Evolutionary conservation across 768 basidiomycete genomes (phyloP).

Genomic region (Lentinus brumalis): DNA sequence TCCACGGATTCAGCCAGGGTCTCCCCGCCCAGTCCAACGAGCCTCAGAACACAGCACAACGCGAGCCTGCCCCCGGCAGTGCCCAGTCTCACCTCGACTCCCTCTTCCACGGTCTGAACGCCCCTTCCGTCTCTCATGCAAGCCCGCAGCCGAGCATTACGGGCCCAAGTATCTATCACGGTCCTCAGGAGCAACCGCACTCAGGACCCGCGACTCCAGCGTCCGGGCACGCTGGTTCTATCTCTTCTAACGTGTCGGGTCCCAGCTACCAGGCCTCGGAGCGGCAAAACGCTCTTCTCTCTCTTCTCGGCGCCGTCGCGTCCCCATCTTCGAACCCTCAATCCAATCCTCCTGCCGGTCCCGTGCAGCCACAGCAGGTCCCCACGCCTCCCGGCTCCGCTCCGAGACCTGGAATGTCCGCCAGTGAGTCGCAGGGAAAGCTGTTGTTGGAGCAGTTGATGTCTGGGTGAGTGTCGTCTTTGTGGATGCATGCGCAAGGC

Average conservation of each 20-base stretch:
- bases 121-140: conserved; percentile 41
- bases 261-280: conserved; percentile 49
- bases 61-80: conserved; percentile 42
- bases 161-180: conserved; percentile 26
- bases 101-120: conserved; percentile 59
- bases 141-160: conserved; percentile 33
- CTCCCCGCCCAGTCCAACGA: conserved; percentile 27
- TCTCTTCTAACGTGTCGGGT: conserved; percentile 42
- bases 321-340: conserved; percentile 36
- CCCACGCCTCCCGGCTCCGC: conserved; percentile 69
- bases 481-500: conserved; percentile 11
- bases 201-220: conserved; percentile 47
- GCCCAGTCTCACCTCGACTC: conserved; percentile 67
- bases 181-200: conserved; percentile 33
- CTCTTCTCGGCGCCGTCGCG: conserved; percentile 59
- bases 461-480: conserved; percentile 61
- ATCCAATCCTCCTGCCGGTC: conserved; percentile 27
- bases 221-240: conserved; percentile 42
- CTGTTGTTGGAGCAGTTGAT: conserved; percentile 79
- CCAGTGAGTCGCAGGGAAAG: conserved; percentile 69
- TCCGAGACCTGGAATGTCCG: conserved; percentile 51
- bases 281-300: conserved; percentile 74
- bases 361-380: conserved; percentile 55
- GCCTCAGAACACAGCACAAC: conserved; percentile 34
- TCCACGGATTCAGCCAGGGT: conserved; percentile 25